Percentiles rank a stretch among this genome's conserved stretches.
phyloP scores from a whole-genome alignment of 805 yeast genomes.

The Starmerella etchellsii region DNA sequence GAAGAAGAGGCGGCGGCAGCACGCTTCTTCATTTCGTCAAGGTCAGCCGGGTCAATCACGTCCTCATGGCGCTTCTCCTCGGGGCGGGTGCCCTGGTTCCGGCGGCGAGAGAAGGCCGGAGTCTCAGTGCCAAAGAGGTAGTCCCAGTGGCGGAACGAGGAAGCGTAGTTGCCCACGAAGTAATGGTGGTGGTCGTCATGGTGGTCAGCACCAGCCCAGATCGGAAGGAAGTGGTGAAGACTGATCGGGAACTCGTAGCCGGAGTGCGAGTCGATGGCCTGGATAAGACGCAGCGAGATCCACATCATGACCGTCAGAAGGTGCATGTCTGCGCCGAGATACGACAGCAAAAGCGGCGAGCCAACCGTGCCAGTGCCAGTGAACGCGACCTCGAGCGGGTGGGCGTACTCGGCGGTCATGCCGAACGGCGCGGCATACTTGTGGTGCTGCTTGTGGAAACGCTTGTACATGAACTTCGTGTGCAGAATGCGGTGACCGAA shows the following conservation, averaged over 20 bases:
- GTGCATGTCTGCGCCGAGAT: slow-evolving; percentile 64
- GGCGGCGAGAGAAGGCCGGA: slow-evolving; percentile 37
- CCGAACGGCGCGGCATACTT: slow-evolving; percentile 98
- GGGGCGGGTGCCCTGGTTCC: slow-evolving; percentile 27
- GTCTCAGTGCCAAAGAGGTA: slow-evolving; percentile 70
- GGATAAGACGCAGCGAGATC: slow-evolving; percentile 80
- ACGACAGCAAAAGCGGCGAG: slow-evolving; percentile 75
- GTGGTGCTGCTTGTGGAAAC: slow-evolving; percentile 95
- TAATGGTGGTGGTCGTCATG: slow-evolving; percentile 96
- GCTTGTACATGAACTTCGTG: slow-evolving; percentile 69
- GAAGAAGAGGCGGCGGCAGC: slow-evolving; percentile 5
- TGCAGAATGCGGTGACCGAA: slow-evolving; percentile 89
- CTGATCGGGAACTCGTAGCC: slow-evolving; percentile 98
- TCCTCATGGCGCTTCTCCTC: slow-evolving; percentile 20
- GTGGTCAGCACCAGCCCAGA: slow-evolving; percentile 98
- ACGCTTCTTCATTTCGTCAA: slow-evolving; percentile 12
- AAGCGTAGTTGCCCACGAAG: slow-evolving; percentile 90
- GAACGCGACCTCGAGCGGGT: slow-evolving; percentile 82
- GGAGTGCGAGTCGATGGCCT: slow-evolving; percentile 95
- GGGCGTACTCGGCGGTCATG: slow-evolving; percentile 93
- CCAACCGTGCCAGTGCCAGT: slow-evolving; percentile 95
- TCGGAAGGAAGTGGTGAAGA: slow-evolving; percentile 76
- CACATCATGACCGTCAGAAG: slow-evolving; percentile 79
- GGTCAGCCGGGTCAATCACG: slow-evolving; percentile 22
- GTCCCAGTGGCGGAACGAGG: slow-evolving; percentile 96